Base-by-base conservation (phyloP, 2,329 filamentous ascomycete genomes). In the Diaporthe ampelina region DNA sequence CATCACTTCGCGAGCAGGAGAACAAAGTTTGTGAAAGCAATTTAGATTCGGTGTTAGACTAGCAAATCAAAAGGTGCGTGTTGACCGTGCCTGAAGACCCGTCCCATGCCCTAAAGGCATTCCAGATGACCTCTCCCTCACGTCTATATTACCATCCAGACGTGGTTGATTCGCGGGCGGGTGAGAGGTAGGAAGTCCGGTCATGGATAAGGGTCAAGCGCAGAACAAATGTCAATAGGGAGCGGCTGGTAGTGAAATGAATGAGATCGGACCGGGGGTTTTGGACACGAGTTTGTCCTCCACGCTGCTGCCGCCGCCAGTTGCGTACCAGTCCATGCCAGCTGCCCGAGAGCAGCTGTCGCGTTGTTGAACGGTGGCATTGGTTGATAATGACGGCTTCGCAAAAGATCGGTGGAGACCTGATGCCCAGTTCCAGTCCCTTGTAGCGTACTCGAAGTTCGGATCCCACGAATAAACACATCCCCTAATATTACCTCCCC, bases 401-500 rank as follows among this genome's bases (percentile, higher is more conserved):
- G 32, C 21, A 29, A 54, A 13, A 52, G n/a, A 45, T 29, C 40
- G 40, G 19, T 21, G 29, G n/a, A 9, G 52, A 57, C 35, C n/a
- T 63, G 26, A 21, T 10, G 21, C 32, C 45, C 45, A 24, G 9
- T 37, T 68, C 32, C 3, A 45, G 48, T 54, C 48, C 32, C 26
- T 32, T 24, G 35, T 61, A 32, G 57, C 52, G 48, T 43, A 56
- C 29, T 32, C 45, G 57, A 63, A 45, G 26, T 72, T 19, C 48
- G 43, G 10, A 45, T 45, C 57, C 43, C 70, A 54, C 45, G 26
- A 50, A 48, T 24, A 61, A 63, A 40, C 70, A 56, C 45, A 15
- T 81, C 81, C 80, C 81, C 79, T 75, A 76, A 74, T 76, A 80
- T 76, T 79, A 81, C 83, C 79, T 82, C 80, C 81, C 81, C 81